Evolutionary conservation across 208 protist genomes (phyloP), one percentile per base, ranked within the genome.

Genomic region (Acanthamoeba healyi): DNA sequence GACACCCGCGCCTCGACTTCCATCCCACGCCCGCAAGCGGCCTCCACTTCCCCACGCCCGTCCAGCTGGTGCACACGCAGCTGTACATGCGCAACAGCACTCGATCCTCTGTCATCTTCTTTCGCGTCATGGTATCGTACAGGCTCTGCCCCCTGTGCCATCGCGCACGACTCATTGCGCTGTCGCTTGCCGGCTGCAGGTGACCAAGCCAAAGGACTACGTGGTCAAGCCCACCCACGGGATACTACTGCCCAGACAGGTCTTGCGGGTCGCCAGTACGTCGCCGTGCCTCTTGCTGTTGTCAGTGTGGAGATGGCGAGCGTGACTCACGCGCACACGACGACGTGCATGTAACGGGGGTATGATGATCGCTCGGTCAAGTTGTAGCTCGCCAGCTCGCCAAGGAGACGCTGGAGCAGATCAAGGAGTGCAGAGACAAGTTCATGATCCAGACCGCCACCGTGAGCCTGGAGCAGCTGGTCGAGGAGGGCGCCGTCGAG

Each of bases 61-160:
- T 17, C 24, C 36, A 42, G 0, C 6, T 19, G 5, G 72, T 82
- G n/a, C 36, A 82, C 22, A 42, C 42, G 24, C 72, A 32, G 24
- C 36, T 82, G 10, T 42, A 82, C 42, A 82, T 82, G 72, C 72
- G 72, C 0, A 82, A 82, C 72, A 82, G 42, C 72, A 54, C 72
- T n/a, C 72, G 42, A 9, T 54, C 36, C 17, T 61, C 72, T 7
- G 72, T 82, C 72, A 82, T 32, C 24, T 32, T 82, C 1, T 82
- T 82, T 24, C 72, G 72, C 0, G 72, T 82, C 29, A 82, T 82
- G 72, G 72, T 82, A 82, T 9, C 17, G 46, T 51, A 15, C n/a
- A n/a, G n/a, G n/a, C n/a, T n/a, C n/a, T n/a, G n/a, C n/a, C n/a
- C n/a, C n/a, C n/a, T n/a, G n/a, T n/a, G n/a, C n/a, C n/a, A n/a